These are phyloP conservation scores for Lepidium aucheri DNA, from an alignment of 345 rosid species.

Conservation along the genomic window DNA sequence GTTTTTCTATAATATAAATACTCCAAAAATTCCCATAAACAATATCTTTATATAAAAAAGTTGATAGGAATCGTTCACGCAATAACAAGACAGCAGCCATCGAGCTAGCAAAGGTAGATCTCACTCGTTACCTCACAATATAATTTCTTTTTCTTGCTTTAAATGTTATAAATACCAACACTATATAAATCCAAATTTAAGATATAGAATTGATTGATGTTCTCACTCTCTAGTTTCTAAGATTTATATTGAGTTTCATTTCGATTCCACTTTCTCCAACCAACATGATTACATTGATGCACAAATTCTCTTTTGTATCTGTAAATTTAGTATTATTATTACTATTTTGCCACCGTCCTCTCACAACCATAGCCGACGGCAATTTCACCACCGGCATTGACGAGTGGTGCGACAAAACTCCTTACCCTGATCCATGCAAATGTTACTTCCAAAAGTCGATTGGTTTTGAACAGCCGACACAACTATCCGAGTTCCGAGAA, in stretches of 20 bases:
- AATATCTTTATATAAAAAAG: neutral
- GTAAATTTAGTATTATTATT: conserved; percentile 3
- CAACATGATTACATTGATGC: neutral
- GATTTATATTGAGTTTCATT: neutral
- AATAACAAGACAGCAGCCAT: conserved; percentile 3
- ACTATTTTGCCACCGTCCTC: conserved; percentile 21
- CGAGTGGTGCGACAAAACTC: conserved; percentile 74
- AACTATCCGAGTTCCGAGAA: conserved; percentile 42
- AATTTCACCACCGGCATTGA: conserved; percentile 21
- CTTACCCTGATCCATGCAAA: conserved; percentile 66
- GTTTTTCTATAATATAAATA: neutral
- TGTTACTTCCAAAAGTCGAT: conserved; percentile 32
- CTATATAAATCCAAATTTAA: neutral
- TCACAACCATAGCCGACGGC: conserved; percentile 5
- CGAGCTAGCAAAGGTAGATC: conserved; percentile 4
- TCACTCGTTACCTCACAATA: neutral
- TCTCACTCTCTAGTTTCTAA: conserved; percentile 7
- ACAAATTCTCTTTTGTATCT: conserved; percentile 1
- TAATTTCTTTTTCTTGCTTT: neutral
- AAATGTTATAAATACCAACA: neutral
- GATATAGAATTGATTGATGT: conserved; percentile 1
- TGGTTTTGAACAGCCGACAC: conserved; percentile 22
- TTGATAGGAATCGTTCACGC: conserved; percentile 18
- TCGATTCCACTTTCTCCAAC: neutral
- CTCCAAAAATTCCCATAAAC: neutral